Percentiles rank a stretch among this genome's conserved stretches.
These are phyloP conservation scores for Candida glaebosa DNA, from an alignment of 805 yeast genomes.

Conservation along the genomic window DNA sequence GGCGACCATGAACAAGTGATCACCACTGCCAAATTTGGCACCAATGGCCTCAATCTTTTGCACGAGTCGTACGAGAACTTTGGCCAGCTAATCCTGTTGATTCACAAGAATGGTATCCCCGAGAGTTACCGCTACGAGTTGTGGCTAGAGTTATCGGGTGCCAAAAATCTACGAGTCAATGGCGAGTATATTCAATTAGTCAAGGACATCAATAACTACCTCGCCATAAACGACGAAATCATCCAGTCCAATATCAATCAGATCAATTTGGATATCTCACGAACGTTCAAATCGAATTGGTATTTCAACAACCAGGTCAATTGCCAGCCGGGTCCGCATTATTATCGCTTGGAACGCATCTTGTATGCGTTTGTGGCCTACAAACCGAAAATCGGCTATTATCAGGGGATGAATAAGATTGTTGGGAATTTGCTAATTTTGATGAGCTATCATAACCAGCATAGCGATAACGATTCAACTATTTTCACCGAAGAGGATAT, in stretches of 20 bases:
- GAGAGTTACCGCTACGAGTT: constrained; percentile 42
- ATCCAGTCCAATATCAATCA: constrained; percentile 33
- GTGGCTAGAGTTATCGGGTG: constrained; percentile 57
- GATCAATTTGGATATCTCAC: constrained; percentile 49
- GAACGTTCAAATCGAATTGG: constrained; percentile 54
- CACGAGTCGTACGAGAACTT: constrained; percentile 15
- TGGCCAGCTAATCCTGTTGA: constrained; percentile 23
- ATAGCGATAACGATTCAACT: constrained; percentile 5
- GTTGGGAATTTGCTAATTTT: constrained; percentile 48
- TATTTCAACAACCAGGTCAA: constrained; percentile 41
- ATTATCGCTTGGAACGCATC: constrained; percentile 42
- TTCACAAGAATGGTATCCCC: constrained; percentile 45
- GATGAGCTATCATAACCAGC: constrained; percentile 12
- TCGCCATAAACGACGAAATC: constrained; percentile 12
- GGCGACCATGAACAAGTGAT: not conserved
- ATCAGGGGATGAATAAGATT: constrained; percentile 63
- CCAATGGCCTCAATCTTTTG: constrained; percentile 35
- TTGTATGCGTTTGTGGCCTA: constrained; percentile 48
- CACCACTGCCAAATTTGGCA: constrained; percentile 28
- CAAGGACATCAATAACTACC: constrained; percentile 13
- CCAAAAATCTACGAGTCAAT: constrained; percentile 39
- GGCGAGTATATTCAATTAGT: constrained; percentile 42
- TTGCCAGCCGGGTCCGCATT: constrained; percentile 52
- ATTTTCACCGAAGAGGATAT: constrained; percentile 39
- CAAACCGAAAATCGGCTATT: constrained; percentile 49